Conservation (phyloP, 1,284 basidiomycete genomes). For the Sporisorium scitamineum region DNA sequence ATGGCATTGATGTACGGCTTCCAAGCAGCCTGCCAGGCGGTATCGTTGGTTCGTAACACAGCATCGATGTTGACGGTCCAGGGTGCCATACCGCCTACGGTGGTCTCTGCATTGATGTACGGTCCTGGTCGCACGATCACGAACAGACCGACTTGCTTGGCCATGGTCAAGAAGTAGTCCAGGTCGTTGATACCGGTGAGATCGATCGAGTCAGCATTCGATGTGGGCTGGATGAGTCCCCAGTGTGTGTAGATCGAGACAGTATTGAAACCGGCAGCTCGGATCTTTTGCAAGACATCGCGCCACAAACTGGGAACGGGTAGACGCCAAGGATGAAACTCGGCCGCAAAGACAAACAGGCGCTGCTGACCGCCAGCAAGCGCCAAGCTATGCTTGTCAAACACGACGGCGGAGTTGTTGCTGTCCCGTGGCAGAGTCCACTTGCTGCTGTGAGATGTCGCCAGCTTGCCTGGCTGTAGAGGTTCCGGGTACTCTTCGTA, state of each 20-base stretch:
- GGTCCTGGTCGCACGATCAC: conserved; percentile 76
- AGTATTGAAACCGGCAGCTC: conserved; percentile 81
- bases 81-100: conserved; percentile 79
- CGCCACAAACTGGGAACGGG: conserved; percentile 83
- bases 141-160: conserved; percentile 76
- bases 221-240: conserved; percentile 80
- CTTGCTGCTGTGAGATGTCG: neutral
- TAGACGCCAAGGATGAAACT: conserved; percentile 85
- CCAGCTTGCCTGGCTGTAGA: neutral
- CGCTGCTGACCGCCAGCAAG: conserved; percentile 35
- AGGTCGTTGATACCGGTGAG: conserved; percentile 79
- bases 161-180: conserved; percentile 74
- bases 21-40: conserved; percentile 79
- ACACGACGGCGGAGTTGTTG: conserved; percentile 45
- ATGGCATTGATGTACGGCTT: conserved; percentile 78
- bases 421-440: conserved; percentile 34
- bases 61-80: conserved; percentile 80
- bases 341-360: conserved; percentile 66
- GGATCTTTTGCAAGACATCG: conserved; percentile 83
- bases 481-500: neutral
- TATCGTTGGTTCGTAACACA: conserved; percentile 76
- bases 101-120: conserved; percentile 80
- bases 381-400: conserved; percentile 48
- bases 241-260: conserved; percentile 71
- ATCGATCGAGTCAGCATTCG: conserved; percentile 76